Evolutionary conservation across 768 basidiomycete genomes (phyloP).

Genomic region (Tephrocybe sp.): DNA sequence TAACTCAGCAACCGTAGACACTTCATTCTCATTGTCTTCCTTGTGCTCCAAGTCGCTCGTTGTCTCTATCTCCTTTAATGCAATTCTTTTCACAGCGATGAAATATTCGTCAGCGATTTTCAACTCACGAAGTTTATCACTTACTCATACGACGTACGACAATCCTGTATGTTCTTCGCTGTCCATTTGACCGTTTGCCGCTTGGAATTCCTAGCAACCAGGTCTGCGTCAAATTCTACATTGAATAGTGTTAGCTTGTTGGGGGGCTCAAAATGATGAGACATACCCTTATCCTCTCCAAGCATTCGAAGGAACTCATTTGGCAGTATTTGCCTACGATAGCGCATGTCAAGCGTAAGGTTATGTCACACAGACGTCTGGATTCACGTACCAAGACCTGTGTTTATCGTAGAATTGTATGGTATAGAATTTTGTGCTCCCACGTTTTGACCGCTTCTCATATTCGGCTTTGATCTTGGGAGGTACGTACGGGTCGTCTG

Average conservation of each 20-base stretch:
- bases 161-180: slow-evolving; percentile 44
- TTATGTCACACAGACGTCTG: neutral
- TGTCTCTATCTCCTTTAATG: slow-evolving; percentile 24
- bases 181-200: slow-evolving; percentile 60
- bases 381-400: slow-evolving; percentile 52
- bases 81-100: slow-evolving; percentile 13
- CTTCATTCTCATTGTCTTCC: no score
- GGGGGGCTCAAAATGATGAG: neutral
- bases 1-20: no score
- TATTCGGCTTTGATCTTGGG: slow-evolving; percentile 26
- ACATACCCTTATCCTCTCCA: slow-evolving; percentile 67
- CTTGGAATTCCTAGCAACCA: slow-evolving; percentile 49
- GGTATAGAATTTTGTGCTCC: slow-evolving; percentile 49
- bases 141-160: slow-evolving; percentile 61
- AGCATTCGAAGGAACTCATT: slow-evolving; percentile 57
- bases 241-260: neutral
- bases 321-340: slow-evolving; percentile 59
- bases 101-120: neutral
- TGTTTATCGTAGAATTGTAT: slow-evolving; percentile 79
- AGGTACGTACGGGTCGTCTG: slow-evolving; percentile 59
- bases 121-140: slow-evolving; percentile 20
- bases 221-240: slow-evolving; percentile 61
- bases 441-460: slow-evolving; percentile 30
- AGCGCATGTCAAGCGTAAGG: neutral
- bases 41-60: slow-evolving; percentile 14